A percentile compares a stretch with the other conserved stretches of the same genome.
Evolutionary conservation across 352 stramenopile species (phyloP).

Genomic region (Phytophthora lateralis): DNA sequence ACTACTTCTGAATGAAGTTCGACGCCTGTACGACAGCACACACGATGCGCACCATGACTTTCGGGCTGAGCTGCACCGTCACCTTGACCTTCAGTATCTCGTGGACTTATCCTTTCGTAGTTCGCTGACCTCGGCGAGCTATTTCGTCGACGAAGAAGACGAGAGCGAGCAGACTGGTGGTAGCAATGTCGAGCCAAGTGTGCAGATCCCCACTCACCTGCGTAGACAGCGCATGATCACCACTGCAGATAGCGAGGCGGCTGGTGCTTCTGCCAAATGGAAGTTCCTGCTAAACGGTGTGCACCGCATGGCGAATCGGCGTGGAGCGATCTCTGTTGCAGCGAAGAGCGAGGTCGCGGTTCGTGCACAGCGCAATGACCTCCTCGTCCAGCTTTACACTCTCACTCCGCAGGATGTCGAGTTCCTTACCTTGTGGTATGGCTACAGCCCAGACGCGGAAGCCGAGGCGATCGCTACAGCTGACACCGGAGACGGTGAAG

Average conservation of each 20-base stretch:
- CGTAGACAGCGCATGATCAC: constrained; percentile 21
- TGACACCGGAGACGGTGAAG: constrained; percentile 14
- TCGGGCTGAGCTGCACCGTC: constrained; percentile 54
- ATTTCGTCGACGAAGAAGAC: constrained; percentile 59
- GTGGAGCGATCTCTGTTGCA: constrained; percentile 51
- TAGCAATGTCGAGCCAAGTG: constrained; percentile 37
- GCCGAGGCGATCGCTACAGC: constrained; percentile 31
- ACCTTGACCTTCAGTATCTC: constrained; percentile 68
- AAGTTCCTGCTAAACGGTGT: constrained; percentile 42
- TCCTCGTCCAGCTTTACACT: constrained; percentile 50
- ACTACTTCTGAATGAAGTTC: constrained; percentile 66
- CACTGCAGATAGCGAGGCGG: constrained; percentile 20
- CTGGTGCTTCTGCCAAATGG: constrained; percentile 46
- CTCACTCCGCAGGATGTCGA: constrained; percentile 63
- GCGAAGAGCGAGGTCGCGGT: constrained; percentile 47
- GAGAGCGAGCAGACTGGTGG: constrained; percentile 24
- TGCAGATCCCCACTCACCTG: constrained; percentile 49
- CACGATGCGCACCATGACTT: constrained; percentile 69
- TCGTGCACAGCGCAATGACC: constrained; percentile 46
- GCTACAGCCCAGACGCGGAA: constrained; percentile 46
- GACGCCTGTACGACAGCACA: constrained; percentile 67
- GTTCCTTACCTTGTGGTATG: constrained; percentile 70
- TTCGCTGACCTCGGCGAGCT: constrained; percentile 65
- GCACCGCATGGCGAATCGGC: constrained; percentile 44
- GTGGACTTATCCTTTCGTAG: constrained; percentile 72